A percentile compares a stretch with the other conserved stretches of the same genome.
phyloP scores from a whole-genome alignment of 176 grass and related monocot species.

The Triticum timopheevii region DNA sequence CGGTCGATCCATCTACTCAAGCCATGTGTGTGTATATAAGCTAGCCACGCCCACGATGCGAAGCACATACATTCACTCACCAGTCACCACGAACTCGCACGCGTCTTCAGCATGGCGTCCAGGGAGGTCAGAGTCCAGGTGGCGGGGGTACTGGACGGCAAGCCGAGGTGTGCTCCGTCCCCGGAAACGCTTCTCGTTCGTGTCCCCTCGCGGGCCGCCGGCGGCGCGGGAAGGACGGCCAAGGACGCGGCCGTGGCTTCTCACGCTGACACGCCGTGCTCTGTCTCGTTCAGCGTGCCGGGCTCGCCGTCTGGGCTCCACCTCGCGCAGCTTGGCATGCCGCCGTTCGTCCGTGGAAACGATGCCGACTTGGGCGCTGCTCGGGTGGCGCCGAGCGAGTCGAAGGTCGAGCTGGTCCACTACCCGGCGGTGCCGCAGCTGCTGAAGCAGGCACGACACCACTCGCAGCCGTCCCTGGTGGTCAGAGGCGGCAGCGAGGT shows the following conservation, averaged over 20 bases:
- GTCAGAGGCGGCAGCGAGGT: neutral
- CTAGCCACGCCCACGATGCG: neutral
- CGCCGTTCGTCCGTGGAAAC: neutral
- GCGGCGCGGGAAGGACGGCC: no score
- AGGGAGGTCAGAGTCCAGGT: neutral
- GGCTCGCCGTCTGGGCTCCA: constrained; percentile 60
- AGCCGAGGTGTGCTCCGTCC: neutral
- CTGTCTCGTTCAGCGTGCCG: constrained; percentile 47
- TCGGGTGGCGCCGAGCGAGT: neutral
- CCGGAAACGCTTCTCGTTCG: neutral
- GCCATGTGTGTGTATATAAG: neutral
- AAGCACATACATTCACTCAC: neutral
- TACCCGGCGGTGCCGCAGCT: neutral
- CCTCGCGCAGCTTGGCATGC: constrained; percentile 26
- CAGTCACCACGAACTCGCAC: neutral
- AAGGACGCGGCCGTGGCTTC: neutral
- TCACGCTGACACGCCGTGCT: neutral
- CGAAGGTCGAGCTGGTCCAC: neutral
- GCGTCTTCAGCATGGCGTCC: constrained; percentile 18
- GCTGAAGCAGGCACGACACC: constrained; percentile 18
- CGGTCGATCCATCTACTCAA: no score
- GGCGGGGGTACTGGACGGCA: neutral
- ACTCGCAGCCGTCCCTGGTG: constrained; percentile 34
- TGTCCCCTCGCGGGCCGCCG: neutral
- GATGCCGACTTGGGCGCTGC: neutral